Conservation (phyloP, 129 eudicot genomes). For the Erigeron canadensis region DNA sequence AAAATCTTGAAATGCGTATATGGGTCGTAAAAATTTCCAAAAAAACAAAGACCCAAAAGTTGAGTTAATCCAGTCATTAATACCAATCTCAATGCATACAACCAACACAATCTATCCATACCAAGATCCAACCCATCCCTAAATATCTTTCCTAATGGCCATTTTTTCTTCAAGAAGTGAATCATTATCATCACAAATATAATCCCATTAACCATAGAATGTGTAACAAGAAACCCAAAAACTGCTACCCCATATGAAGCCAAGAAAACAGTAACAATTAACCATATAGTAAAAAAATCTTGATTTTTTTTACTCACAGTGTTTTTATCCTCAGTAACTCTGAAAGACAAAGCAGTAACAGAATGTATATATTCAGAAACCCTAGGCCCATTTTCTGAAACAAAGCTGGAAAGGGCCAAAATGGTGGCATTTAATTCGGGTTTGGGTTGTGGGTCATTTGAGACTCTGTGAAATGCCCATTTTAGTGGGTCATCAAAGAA, state of each 20-base stretch:
- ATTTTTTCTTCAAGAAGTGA: too few relatives aligned
- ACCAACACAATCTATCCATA: slow-evolving; percentile 44
- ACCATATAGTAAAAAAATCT: too few relatives aligned
- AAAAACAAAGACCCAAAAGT: slow-evolving; percentile 52
- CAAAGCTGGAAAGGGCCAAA: slow-evolving; percentile 26
- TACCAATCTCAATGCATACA: slow-evolving; percentile 60
- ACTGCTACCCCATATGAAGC: too few relatives aligned
- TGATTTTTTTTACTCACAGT: slow-evolving; percentile 9
- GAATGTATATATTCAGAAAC: slow-evolving; percentile 24
- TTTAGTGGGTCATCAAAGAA: background rate
- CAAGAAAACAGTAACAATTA: too few relatives aligned
- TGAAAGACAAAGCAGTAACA: slow-evolving; percentile 30
- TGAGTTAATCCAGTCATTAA: slow-evolving; percentile 62
- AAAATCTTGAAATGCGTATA: slow-evolving; percentile 58
- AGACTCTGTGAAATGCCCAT: slow-evolving; percentile 10
- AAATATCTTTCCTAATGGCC: slow-evolving; percentile 5
- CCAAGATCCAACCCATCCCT: slow-evolving; percentile 69
- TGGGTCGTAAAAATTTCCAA: slow-evolving; percentile 67
- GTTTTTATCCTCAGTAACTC: slow-evolving; percentile 10
- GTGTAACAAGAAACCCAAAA: too few relatives aligned
- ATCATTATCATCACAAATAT: too few relatives aligned
- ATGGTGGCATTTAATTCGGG: slow-evolving; percentile 35
- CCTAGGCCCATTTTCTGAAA: slow-evolving; percentile 44
- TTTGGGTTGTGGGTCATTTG: background rate
- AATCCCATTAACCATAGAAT: too few relatives aligned